A percentile compares a stretch with the other conserved stretches of the same genome.
phyloP scores from a whole-genome alignment of 805 yeast species.

The Pichia deserticola region DNA sequence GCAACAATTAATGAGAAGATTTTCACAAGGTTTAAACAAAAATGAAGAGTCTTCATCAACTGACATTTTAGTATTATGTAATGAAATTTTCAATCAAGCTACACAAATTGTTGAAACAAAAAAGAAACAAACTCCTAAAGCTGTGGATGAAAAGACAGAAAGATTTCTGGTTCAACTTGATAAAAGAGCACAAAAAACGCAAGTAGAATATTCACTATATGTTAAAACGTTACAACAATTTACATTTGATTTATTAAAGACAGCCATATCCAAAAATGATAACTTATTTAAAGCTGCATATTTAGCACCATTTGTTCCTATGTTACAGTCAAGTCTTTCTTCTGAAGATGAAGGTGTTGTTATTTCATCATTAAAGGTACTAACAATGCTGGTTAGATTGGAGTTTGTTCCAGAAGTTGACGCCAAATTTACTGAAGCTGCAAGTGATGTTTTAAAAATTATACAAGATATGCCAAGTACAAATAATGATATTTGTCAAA shows the following conservation, averaged over 20 bases:
- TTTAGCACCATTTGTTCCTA: slow-evolving; percentile 67
- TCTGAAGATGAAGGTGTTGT: slow-evolving; percentile 76
- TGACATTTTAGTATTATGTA: slow-evolving; percentile 62
- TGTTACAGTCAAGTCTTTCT: slow-evolving; percentile 50
- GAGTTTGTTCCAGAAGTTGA: slow-evolving; percentile 52
- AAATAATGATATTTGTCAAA: slow-evolving; percentile 71
- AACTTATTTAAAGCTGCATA: slow-evolving; percentile 51
- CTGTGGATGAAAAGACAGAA: slow-evolving; percentile 28
- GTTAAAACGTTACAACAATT: slow-evolving; percentile 62
- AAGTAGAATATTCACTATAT: slow-evolving; percentile 49
- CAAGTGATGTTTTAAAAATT: slow-evolving; percentile 52
- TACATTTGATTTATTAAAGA: slow-evolving; percentile 66
- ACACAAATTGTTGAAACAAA: slow-evolving; percentile 21
- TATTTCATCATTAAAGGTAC: slow-evolving; percentile 55
- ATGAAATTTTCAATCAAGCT: slow-evolving; percentile 60
- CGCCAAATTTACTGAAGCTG: slow-evolving; percentile 47
- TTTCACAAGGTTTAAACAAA: slow-evolving; percentile 69
- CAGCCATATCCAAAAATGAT: slow-evolving; percentile 59
- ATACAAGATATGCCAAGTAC: slow-evolving; percentile 74
- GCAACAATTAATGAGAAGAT: slow-evolving; percentile 70
- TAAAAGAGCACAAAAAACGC: slow-evolving; percentile 47
- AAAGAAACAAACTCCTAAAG: slow-evolving; percentile 13
- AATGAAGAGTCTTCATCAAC: slow-evolving; percentile 52
- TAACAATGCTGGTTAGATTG: slow-evolving; percentile 52
- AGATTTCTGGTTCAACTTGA: slow-evolving; percentile 73